phyloP scores from a whole-genome alignment of 192 early-diverging fungal genomes.

The Rhizophlyctis rosea region DNA sequence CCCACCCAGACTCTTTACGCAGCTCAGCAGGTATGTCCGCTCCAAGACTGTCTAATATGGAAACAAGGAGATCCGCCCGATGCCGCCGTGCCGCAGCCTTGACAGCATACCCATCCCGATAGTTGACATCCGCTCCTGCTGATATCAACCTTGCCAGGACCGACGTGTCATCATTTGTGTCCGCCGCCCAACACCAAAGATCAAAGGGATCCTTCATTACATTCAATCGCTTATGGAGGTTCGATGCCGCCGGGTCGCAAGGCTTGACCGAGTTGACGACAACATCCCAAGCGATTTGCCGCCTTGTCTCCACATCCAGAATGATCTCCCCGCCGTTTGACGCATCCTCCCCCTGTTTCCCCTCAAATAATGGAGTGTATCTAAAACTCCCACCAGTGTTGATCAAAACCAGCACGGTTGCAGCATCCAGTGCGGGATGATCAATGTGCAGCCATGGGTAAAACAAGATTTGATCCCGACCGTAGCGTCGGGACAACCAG shows the following conservation, averaged over 20 bases:
- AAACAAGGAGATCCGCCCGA: background rate
- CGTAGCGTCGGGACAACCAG: background rate
- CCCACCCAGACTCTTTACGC: too few relatives aligned
- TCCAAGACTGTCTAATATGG: background rate
- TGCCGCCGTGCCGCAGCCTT: background rate
- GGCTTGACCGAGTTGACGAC: too few relatives aligned
- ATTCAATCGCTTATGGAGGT: background rate
- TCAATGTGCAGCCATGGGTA: background rate
- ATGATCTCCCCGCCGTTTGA: background rate
- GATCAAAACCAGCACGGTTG: background rate
- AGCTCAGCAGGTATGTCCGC: background rate
- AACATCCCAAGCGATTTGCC: background rate
- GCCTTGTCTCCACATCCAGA: background rate
- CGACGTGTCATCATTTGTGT: background rate
- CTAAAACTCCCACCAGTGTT: background rate
- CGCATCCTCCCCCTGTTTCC: background rate
- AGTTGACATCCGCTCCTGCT: background rate
- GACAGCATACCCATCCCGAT: background rate
- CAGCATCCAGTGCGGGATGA: background rate
- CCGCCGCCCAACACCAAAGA: background rate
- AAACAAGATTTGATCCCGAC: background rate
- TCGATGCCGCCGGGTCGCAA: too few relatives aligned
- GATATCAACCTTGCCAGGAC: background rate
- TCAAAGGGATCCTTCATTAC: background rate
- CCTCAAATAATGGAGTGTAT: background rate